Evolutionary conservation across 179 eudicot species (phyloP), one percentile per base, ranked within the genome.

Genomic region (Monotropa hypopitys): DNA sequence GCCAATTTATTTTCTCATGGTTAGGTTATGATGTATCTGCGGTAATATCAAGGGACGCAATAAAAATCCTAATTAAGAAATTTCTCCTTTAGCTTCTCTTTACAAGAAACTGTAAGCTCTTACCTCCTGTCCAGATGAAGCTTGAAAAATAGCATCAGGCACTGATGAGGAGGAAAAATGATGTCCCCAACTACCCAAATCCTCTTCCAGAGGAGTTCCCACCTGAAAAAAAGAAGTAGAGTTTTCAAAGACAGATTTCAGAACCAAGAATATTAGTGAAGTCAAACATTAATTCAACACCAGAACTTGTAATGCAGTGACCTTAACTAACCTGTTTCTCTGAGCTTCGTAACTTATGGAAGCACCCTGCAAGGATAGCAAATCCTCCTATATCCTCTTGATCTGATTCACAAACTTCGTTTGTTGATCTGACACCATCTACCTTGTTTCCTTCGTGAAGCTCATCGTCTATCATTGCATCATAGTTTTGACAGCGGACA

Each of bases 71-170:
- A 47, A 28, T 32, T n/a, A 18, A 32, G 13, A 73, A 32, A 72
- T 6, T 68, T 42, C 42, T 49, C 61, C 61, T 32, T 23, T 1
- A 74, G 15, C 28, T 47, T 12, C 51, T 49, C 12, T 30, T 13
- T 12, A 35, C 47, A 47, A 6, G 7, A 50, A 49, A 76, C 6
- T 35, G 45, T 33, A 72, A 75, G 1, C 69, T 68, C 42, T 23
- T 76, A 96, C 99, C 89, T 96, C 99, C 74, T 93, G 96, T 83
- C 98, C 98, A 5, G 99, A 97, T 76, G 99, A 87, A 85, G 90
- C 96, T 85, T 93, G 98, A 51, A 96, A 87, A 72, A 93, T 88
- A 71, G 81, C 83, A 88, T 96, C 99, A 47, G 99, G 99, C 68
- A 93, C 94, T 32, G 97, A 79, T 35, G 89, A 66, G 63, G 97